phyloP scores from a whole-genome alignment of 1,284 basidiomycete species.

The Ganoderma lucidum region DNA sequence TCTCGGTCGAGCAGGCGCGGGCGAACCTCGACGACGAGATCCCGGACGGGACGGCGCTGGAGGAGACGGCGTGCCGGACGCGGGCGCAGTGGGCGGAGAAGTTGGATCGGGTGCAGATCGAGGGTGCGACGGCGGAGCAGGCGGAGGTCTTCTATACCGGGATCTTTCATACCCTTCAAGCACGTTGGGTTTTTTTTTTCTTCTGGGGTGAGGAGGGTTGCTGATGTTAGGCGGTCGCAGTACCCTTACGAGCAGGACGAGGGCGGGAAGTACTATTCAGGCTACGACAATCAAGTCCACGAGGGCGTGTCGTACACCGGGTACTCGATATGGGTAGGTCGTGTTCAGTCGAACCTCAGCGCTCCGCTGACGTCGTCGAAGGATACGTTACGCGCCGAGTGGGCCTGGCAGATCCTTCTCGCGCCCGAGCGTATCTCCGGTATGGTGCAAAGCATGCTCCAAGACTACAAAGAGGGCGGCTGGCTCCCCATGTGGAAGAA shows the following conservation, averaged over 20 bases:
- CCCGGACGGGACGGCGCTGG: conserved; percentile 65
- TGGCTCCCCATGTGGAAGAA: conserved; percentile 95
- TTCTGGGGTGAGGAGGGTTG: conserved; percentile 27
- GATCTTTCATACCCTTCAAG: conserved; percentile 75
- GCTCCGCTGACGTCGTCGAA: conserved; percentile 33
- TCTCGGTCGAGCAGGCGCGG: conserved; percentile 79
- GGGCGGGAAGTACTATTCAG: conserved; percentile 78
- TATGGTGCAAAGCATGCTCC: conserved; percentile 84
- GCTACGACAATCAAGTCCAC: conserved; percentile 72
- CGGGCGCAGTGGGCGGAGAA: conserved; percentile 77
- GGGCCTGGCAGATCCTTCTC: conserved; percentile 81
- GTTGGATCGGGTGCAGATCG: conserved; percentile 66
- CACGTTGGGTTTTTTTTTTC: conserved; percentile 32
- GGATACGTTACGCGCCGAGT: conserved; percentile 84
- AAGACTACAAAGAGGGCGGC: conserved; percentile 81
- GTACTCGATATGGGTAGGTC: conserved; percentile 82
- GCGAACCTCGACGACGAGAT: conserved; percentile 69
- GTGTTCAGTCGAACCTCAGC: neutral
- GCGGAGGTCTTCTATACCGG: conserved; percentile 72
- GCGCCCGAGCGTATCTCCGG: conserved; percentile 78
- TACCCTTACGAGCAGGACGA: conserved; percentile 86
- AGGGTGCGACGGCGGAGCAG: conserved; percentile 61
- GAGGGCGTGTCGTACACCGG: conserved; percentile 79
- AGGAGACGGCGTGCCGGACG: conserved; percentile 65
- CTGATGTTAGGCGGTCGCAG: conserved; percentile 42